These are phyloP conservation scores for Haematococcus lacustris DNA, from an alignment of 139 green algal genomes.

Conservation along the genomic window DNA sequence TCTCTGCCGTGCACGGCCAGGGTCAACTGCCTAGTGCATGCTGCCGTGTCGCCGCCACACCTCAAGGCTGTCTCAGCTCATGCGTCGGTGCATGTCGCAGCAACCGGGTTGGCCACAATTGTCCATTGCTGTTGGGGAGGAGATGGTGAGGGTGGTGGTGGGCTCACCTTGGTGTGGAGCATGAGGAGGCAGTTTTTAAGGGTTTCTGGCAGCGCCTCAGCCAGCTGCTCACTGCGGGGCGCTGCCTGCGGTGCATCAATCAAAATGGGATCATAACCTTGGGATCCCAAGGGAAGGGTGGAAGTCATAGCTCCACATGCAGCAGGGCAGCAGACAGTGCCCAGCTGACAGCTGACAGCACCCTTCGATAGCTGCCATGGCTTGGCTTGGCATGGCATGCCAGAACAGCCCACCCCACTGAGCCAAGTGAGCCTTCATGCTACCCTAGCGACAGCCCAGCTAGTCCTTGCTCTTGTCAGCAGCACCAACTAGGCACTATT, in stretches of 20 bases:
- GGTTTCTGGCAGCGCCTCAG: constrained; percentile 81
- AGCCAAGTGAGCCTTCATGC: not conserved
- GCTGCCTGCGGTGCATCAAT: constrained; percentile 4
- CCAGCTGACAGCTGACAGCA: not conserved
- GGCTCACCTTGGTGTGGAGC: constrained; percentile 56
- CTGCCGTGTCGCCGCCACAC: not conserved
- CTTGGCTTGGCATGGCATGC: not conserved
- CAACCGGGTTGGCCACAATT: too few relatives aligned
- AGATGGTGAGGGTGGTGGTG: too few relatives aligned
- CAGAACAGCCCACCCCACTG: not conserved
- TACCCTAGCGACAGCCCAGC: too few relatives aligned
- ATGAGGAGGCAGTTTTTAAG: constrained; percentile 96
- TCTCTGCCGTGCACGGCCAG: not conserved
- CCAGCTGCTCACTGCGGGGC: constrained; percentile 52
- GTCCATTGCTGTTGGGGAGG: too few relatives aligned
- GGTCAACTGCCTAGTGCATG: constrained; percentile 31
- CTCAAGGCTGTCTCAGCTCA: not conserved
- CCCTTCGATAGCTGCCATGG: too few relatives aligned
- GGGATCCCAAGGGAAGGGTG: not conserved
- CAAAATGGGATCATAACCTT: not conserved
- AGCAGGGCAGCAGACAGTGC: not conserved
- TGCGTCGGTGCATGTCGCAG: too few relatives aligned
- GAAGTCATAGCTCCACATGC: not conserved
- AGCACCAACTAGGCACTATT: too few relatives aligned
- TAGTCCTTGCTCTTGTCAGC: too few relatives aligned